These are phyloP conservation scores for Calocybe indica DNA, from an alignment of 768 basidiomycete genomes.

Conservation along the genomic window DNA sequence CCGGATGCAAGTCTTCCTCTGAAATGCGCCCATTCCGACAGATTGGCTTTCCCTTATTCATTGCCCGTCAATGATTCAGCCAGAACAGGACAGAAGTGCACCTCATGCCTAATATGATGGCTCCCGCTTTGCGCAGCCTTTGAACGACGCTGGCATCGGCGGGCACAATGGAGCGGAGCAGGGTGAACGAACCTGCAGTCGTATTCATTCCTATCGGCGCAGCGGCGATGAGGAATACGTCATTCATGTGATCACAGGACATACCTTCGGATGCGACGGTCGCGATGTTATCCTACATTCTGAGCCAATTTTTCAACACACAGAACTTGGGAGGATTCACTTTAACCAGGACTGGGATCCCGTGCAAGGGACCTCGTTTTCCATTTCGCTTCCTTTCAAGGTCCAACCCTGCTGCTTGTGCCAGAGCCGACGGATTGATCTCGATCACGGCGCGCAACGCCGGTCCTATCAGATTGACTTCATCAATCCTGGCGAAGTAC, in stretches of 20 bases:
- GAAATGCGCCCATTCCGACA: slow-evolving; percentile 49
- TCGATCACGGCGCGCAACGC: slow-evolving; percentile 55
- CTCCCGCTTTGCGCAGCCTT: slow-evolving; percentile 34
- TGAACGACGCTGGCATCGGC: slow-evolving; percentile 41
- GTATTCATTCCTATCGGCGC: slow-evolving; percentile 35
- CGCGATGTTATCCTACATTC: slow-evolving; percentile 40
- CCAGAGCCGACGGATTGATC: slow-evolving; percentile 45
- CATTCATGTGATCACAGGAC: not conserved
- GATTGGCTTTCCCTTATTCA: slow-evolving; percentile 43
- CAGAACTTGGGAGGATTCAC: slow-evolving; percentile 13
- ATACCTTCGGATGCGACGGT: slow-evolving; percentile 38
- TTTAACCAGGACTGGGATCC: slow-evolving; percentile 48
- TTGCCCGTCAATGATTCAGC: not conserved
- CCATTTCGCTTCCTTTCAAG: slow-evolving; percentile 33
- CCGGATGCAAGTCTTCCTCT: slow-evolving; percentile 41
- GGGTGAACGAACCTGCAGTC: slow-evolving; percentile 37
- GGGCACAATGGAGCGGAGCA: slow-evolving; percentile 37
- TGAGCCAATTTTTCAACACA: not conserved
- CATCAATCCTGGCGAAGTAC: slow-evolving; percentile 60
- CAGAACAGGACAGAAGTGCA: not conserved
- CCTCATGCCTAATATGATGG: slow-evolving; percentile 35
- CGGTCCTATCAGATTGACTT: slow-evolving; percentile 61
- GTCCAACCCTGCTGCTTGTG: slow-evolving; percentile 46
- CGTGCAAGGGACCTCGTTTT: slow-evolving; percentile 43
- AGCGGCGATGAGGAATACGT: not conserved